Evolutionary conservation across 345 rosid species (phyloP).

Genomic region (Eucalyptus leucophloia): DNA sequence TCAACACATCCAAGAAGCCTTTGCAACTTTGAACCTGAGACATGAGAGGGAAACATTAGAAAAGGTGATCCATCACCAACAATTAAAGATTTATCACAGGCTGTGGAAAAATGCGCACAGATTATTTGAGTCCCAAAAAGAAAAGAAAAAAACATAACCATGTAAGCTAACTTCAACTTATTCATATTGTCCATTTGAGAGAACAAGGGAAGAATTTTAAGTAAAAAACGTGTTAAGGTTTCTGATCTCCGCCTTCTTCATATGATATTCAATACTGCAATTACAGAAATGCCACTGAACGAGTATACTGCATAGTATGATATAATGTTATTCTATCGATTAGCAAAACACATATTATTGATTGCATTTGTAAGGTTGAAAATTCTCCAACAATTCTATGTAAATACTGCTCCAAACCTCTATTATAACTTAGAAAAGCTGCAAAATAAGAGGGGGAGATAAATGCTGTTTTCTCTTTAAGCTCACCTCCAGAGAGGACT

Average conservation of each 20-base stretch:
- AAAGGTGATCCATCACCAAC: not conserved
- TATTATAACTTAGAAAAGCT: not conserved
- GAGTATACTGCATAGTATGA: not conserved
- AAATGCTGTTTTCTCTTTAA: not conserved
- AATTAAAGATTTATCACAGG: not conserved
- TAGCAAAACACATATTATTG: not conserved
- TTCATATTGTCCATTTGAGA: not conserved
- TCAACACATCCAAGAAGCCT: conserved; percentile 49
- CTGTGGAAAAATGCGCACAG: not conserved
- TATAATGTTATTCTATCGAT: not conserved
- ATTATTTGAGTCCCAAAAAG: not conserved
- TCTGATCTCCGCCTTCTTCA: not conserved
- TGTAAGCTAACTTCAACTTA: not conserved
- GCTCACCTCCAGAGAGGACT: not conserved
- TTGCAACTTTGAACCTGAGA: conserved; percentile 1
- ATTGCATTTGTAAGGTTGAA: not conserved
- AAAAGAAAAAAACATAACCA: not conserved
- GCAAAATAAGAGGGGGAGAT: not conserved
- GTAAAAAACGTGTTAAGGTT: not conserved
- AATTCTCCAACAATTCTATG: not conserved
- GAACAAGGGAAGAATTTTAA: not conserved
- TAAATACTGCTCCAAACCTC: not conserved
- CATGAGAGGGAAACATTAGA: not conserved
- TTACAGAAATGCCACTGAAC: not conserved
- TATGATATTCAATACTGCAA: not conserved